Conservation (phyloP, 108 stramenopile genomes). For the Cylindrotheca fusiformis region DNA sequence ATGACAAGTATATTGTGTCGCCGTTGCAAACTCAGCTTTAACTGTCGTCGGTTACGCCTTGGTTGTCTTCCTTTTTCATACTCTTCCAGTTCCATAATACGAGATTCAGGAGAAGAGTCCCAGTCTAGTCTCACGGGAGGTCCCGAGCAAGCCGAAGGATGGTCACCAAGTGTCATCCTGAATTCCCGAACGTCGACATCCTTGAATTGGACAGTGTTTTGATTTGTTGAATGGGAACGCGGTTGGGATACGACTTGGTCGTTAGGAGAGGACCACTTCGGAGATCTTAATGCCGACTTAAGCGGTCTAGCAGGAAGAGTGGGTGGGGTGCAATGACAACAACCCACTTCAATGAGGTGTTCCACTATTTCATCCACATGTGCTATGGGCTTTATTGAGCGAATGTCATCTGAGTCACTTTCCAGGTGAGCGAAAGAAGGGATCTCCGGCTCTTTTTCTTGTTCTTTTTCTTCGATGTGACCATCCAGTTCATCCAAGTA, state of each 20-base stretch:
- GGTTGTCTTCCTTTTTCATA: constrained; percentile 51
- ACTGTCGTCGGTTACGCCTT: constrained; percentile 37
- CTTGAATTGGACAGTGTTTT: constrained; percentile 33
- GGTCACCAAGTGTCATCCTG: constrained; percentile 59
- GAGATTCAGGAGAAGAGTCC: constrained; percentile 8
- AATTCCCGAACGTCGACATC: constrained; percentile 49
- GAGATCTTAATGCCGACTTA: constrained; percentile 13
- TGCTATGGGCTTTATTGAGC: constrained; percentile 18
- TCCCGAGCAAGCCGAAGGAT: constrained; percentile 52
- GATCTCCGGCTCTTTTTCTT: constrained; percentile 20
- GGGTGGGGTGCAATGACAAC: constrained; percentile 16
- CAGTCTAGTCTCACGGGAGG: constrained; percentile 59
- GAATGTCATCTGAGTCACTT: constrained; percentile 13
- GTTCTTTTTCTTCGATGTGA: constrained; percentile 21
- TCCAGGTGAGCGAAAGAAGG: constrained; percentile 15
- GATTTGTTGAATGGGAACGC: background rate
- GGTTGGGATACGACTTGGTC: background rate
- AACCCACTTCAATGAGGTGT: constrained; percentile 23
- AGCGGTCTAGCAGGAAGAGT: background rate
- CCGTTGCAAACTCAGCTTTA: constrained; percentile 35
- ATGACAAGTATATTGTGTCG: constrained; percentile 48
- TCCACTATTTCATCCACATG: constrained; percentile 32
- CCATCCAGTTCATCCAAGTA: constrained; percentile 30
- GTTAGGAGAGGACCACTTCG: constrained; percentile 4
- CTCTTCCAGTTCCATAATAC: constrained; percentile 32